phyloP scores from a whole-genome alignment of 2,329 filamentous ascomycete species.

The Elsinoe ampelina region DNA sequence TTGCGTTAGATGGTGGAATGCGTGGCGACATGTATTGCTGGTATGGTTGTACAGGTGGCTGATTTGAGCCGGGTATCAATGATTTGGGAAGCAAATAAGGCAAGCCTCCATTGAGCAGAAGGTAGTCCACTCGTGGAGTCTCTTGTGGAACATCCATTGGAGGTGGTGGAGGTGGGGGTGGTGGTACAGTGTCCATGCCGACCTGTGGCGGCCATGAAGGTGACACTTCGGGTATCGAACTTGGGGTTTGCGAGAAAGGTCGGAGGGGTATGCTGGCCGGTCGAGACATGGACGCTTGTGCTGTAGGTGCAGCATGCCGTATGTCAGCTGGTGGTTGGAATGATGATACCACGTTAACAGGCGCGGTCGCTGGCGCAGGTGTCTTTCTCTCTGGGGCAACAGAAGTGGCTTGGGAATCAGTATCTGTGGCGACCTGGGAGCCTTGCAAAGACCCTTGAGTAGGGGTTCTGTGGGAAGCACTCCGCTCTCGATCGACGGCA shows the following conservation, averaged over 20 bases:
- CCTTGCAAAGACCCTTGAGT: constrained; percentile 29
- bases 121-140: constrained; percentile 78
- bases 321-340: constrained; percentile 19
- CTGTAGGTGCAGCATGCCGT: not conserved
- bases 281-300: constrained; percentile 15
- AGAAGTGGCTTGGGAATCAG: constrained; percentile 39
- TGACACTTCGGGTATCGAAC: constrained; percentile 20
- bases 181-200: constrained; percentile 34
- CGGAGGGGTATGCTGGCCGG: constrained; percentile 14
- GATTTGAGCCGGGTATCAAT: constrained; percentile 54
- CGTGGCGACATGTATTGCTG: constrained; percentile 46
- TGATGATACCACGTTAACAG: constrained; percentile 33
- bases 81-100: constrained; percentile 61
- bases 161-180: constrained; percentile 71
- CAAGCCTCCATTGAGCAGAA: constrained; percentile 81
- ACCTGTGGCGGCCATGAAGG: constrained; percentile 30
- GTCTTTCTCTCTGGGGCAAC: constrained; percentile 33
- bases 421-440: constrained; percentile 34
- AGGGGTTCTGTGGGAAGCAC: not conserved
- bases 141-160: constrained; percentile 53
- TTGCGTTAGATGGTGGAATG: constrained; percentile 23
- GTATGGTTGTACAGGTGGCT: constrained; percentile 49
- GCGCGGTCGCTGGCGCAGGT: constrained; percentile 27
- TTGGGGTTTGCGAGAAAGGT: constrained; percentile 14
- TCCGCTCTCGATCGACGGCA: constrained; percentile 6